Percentiles rank a stretch among this genome's conserved stretches.
Conservation (phyloP, 768 basidiomycete species). For the Psilocybe sp. region DNA sequence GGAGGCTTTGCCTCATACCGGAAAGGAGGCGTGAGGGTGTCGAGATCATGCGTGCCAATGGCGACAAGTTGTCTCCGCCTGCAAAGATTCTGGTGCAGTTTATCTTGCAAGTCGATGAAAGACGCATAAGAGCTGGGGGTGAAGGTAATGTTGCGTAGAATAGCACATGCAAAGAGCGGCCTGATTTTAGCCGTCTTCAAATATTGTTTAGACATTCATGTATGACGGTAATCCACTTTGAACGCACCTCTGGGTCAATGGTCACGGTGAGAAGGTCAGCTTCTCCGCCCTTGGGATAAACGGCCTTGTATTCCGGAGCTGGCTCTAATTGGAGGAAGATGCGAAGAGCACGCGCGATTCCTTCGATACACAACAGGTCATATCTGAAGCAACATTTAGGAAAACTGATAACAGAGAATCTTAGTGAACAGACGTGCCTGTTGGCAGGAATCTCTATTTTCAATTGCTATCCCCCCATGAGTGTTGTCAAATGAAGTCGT, state of each 20-base stretch:
- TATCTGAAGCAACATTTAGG: slow-evolving; percentile 55
- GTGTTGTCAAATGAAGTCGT: slow-evolving; percentile 1
- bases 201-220: not conserved
- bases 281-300: slow-evolving; percentile 70
- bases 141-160: slow-evolving; percentile 89
- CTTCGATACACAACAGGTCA: slow-evolving; percentile 96
- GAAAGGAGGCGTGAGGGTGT: slow-evolving; percentile 86
- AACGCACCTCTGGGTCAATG: slow-evolving; percentile 68
- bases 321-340: slow-evolving; percentile 73
- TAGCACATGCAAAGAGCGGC: slow-evolving; percentile 87
- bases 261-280: slow-evolving; percentile 62
- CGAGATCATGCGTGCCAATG: slow-evolving; percentile 96
- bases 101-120: slow-evolving; percentile 99
- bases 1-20: slow-evolving; percentile 81
- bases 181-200: slow-evolving; percentile 75
- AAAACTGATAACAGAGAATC: slow-evolving; percentile 7
- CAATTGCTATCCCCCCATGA: slow-evolving; percentile 62
- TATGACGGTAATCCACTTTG: not conserved
- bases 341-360: slow-evolving; percentile 82
- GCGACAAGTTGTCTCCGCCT: slow-evolving; percentile 87
- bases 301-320: slow-evolving; percentile 71
- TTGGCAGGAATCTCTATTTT: slow-evolving; percentile 99
- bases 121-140: slow-evolving; percentile 87
- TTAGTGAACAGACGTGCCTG: slow-evolving; percentile 43
- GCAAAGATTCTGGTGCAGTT: slow-evolving; percentile 95